These are phyloP conservation scores for Cucurbita pepo DNA, from an alignment of 306 rosid species.

Conservation along the genomic window DNA sequence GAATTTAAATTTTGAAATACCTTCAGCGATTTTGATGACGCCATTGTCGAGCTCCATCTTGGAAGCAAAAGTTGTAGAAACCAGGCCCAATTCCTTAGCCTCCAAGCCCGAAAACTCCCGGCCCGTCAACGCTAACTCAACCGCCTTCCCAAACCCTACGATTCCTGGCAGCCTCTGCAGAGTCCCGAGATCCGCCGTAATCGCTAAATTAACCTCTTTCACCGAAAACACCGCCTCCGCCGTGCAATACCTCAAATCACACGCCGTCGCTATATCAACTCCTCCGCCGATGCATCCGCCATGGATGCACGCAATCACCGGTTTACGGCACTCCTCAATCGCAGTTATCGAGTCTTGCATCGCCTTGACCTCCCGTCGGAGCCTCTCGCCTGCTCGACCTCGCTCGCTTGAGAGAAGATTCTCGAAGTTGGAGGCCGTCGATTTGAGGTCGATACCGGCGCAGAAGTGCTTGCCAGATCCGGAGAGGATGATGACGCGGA, in stretches of 20 bases:
- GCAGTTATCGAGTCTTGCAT: conserved; percentile 66
- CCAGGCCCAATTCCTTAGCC: conserved; percentile 58
- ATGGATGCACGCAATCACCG: conserved; percentile 56
- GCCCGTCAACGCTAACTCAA: conserved; percentile 71
- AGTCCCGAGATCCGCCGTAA: conserved; percentile 74
- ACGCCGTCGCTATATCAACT: conserved; percentile 57
- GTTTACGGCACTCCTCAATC: conserved; percentile 71
- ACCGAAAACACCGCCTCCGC: conserved; percentile 74
- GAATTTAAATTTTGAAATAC: conserved; percentile 8
- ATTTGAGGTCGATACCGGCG: conserved; percentile 58
- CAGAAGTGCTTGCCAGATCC: conserved; percentile 69
- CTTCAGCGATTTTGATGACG: conserved; percentile 33
- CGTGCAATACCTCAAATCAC: conserved; percentile 63
- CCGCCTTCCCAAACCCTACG: conserved; percentile 64
- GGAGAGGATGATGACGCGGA: conserved; percentile 46
- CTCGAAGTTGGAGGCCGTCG: conserved; percentile 9
- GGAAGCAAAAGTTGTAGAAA: conserved; percentile 38
- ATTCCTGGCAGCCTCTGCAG: conserved; percentile 69
- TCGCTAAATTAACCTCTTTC: conserved; percentile 69
- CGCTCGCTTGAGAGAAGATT: conserved; percentile 13
- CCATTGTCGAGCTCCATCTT: conserved; percentile 27
- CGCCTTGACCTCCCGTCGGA: conserved; percentile 43
- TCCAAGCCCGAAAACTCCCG: conserved; percentile 59
- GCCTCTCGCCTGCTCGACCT: conserved; percentile 38
- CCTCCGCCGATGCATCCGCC: conserved; percentile 85